Percentiles rank a stretch among this genome's conserved stretches.
phyloP scores from a whole-genome alignment of 805 yeast species.

The Ogataea angusta region DNA sequence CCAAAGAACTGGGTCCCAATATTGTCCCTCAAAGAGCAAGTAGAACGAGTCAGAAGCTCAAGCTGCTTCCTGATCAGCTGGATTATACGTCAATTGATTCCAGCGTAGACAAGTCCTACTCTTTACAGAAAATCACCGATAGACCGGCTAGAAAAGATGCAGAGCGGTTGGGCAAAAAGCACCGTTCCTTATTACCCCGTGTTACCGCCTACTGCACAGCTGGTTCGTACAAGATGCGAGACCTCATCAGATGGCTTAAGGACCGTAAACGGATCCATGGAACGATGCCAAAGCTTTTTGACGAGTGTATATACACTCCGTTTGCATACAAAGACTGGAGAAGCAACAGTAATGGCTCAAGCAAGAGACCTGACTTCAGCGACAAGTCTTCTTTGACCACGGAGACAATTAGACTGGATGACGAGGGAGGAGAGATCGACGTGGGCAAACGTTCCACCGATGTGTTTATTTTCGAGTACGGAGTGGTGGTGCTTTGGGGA shows the following conservation, averaged over 20 bases:
- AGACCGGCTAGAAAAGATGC: conserved; percentile 91
- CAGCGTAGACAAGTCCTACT: conserved; percentile 48
- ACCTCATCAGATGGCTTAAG: conserved; percentile 77
- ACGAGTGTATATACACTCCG: conserved; percentile 93
- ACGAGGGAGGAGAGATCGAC: conserved; percentile 93
- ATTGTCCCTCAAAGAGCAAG: conserved; percentile 74
- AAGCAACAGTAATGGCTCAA: conserved; percentile 32
- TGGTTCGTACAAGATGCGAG: conserved; percentile 87
- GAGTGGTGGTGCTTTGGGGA: conserved; percentile 98
- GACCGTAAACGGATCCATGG: conserved; percentile 72
- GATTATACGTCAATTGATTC: conserved; percentile 26
- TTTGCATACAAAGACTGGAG: conserved; percentile 82
- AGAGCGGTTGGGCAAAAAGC: conserved; percentile 83
- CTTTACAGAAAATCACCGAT: conserved; percentile 85
- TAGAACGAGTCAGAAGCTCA: conserved; percentile 69
- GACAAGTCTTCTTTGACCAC: conserved; percentile 7
- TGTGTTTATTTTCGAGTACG: conserved; percentile 88
- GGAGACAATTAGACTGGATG: conserved; percentile 69
- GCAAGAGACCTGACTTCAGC: conserved; percentile 7
- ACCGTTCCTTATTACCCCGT: conserved; percentile 80
- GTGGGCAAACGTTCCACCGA: conserved; percentile 76
- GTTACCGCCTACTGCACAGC: conserved; percentile 97
- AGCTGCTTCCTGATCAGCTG: conserved; percentile 62
- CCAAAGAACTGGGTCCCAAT: conserved; percentile 40
- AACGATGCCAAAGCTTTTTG: conserved; percentile 82